Percentiles rank a stretch among this genome's conserved stretches.
Evolutionary conservation across 805 yeast species (phyloP).

Genomic region (Lipomyces yamanashiensis): DNA sequence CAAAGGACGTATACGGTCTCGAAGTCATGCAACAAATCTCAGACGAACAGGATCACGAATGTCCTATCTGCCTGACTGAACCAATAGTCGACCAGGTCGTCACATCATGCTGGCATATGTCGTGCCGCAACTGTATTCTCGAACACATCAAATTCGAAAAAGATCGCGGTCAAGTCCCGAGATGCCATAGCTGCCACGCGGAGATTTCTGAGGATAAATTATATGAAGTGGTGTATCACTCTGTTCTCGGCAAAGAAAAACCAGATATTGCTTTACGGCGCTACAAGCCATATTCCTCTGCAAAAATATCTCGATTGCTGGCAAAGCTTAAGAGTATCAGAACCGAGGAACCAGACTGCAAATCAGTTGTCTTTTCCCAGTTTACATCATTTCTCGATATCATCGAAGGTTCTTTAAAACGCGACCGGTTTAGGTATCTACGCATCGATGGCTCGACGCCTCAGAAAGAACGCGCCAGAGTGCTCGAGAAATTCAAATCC

Average conservation of each 20-base stretch:
- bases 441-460: constrained; percentile 84
- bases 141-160: constrained; percentile 76
- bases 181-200: constrained; percentile 80
- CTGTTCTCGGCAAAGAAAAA: constrained; percentile 29
- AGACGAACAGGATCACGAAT: constrained; percentile 60
- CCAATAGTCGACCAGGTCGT: constrained; percentile 62
- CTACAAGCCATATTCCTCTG: constrained; percentile 54
- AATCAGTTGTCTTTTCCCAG: constrained; percentile 87
- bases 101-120: constrained; percentile 80
- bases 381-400: constrained; percentile 82
- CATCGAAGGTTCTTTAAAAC: constrained; percentile 63
- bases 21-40: constrained; percentile 42
- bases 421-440: constrained; percentile 57
- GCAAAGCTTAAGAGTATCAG: constrained; percentile 60
- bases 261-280: constrained; percentile 40
- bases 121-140: constrained; percentile 71
- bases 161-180: constrained; percentile 50
- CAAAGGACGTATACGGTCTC: constrained; percentile 30
- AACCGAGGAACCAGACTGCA: constrained; percentile 65
- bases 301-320: constrained; percentile 73
- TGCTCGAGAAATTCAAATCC: constrained; percentile 60
- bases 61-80: constrained; percentile 80
- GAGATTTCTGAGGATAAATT: constrained; percentile 56
- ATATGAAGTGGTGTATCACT: constrained; percentile 49
- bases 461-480: constrained; percentile 64